Conservation (phyloP, 2,329 filamentous ascomycete species). For the Neofusicoccum kwambonambiense region DNA sequence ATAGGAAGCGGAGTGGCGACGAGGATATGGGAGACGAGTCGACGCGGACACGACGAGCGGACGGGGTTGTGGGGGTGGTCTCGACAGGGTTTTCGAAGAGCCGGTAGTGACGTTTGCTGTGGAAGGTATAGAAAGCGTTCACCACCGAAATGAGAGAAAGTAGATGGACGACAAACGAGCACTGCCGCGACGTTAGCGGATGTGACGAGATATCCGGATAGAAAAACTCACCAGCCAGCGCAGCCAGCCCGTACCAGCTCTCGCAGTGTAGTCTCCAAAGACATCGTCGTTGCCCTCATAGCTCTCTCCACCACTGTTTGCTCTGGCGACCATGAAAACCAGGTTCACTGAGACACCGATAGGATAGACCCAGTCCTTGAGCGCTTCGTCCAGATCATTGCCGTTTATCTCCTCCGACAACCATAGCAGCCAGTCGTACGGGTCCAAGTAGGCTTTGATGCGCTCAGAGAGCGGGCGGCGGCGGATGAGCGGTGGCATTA, state of each 20-base stretch:
- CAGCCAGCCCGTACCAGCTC: constrained; percentile 62
- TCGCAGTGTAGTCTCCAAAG: constrained; percentile 66
- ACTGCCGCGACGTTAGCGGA: constrained; percentile 20
- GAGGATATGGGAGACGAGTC: constrained; percentile 76
- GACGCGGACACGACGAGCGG: constrained; percentile 82
- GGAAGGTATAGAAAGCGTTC: constrained; percentile 78
- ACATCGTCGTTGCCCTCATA: constrained; percentile 68
- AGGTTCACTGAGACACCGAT: constrained; percentile 77
- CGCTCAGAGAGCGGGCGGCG: constrained; percentile 76
- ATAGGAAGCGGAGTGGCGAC: constrained; percentile 75
- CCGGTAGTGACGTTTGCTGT: constrained; percentile 79
- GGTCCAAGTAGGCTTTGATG: constrained; percentile 76
- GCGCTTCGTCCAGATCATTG: constrained; percentile 79
- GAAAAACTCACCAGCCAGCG: constrained; percentile 58
- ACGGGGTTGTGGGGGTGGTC: constrained; percentile 71
- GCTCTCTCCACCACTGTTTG: constrained; percentile 59
- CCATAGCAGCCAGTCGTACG: constrained; percentile 87
- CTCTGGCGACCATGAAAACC: constrained; percentile 75
- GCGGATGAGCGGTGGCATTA: constrained; percentile 80
- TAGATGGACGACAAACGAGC: constrained; percentile 66
- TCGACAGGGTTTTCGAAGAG: constrained; percentile 88
- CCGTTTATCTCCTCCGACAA: constrained; percentile 90
- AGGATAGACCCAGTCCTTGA: constrained; percentile 70
- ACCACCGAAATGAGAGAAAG: constrained; percentile 65
- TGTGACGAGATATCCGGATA: neutral